These are phyloP conservation scores for Blastocystis sp. DNA, from an alignment of 352 stramenopile genomes.

Conservation along the genomic window DNA sequence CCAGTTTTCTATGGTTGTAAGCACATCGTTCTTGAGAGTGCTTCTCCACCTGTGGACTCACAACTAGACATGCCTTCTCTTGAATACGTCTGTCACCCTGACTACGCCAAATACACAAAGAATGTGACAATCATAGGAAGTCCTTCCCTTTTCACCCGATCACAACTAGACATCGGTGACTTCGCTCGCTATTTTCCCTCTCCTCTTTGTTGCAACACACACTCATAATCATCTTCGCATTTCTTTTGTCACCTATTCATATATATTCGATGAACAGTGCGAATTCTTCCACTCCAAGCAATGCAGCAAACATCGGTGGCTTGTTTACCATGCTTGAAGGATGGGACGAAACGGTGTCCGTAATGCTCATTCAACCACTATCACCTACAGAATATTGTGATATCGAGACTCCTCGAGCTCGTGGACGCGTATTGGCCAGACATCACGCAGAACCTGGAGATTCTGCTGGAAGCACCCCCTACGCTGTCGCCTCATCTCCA, in stretches of 20 bases:
- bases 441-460: slow-evolving; percentile 10
- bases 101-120: too few relatives aligned
- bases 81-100: too few relatives aligned
- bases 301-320: slow-evolving; percentile 6
- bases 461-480: neutral
- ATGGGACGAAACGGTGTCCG: slow-evolving; percentile 35
- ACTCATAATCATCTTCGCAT: too few relatives aligned
- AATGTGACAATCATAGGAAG: too few relatives aligned
- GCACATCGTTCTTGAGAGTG: too few relatives aligned
- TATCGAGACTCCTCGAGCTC: neutral
- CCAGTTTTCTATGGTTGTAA: too few relatives aligned
- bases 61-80: too few relatives aligned
- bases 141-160: too few relatives aligned
- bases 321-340: slow-evolving; percentile 60
- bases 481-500: neutral
- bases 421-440: slow-evolving; percentile 24
- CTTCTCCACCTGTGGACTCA: too few relatives aligned
- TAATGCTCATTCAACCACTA: neutral
- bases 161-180: too few relatives aligned
- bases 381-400: slow-evolving; percentile 7
- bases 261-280: neutral
- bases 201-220: too few relatives aligned
- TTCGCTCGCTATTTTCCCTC: too few relatives aligned
- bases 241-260: neutral
- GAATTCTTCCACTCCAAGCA: neutral